Evolutionary conservation across 495 filamentous ascomycete genomes (phyloP).

Genomic region (Aspergillus hancockii): DNA sequence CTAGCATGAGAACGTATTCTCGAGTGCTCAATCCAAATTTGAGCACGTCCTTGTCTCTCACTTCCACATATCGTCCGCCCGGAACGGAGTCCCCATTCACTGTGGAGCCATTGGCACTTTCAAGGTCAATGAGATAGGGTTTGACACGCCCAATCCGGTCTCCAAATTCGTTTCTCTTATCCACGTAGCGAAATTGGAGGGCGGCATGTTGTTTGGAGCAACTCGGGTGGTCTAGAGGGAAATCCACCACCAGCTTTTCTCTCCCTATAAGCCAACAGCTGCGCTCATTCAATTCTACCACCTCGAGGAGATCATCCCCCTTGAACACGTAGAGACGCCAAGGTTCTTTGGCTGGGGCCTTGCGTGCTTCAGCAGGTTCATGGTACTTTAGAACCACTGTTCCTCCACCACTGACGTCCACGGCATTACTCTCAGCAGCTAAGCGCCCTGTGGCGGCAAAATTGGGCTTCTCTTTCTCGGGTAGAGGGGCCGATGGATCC

Average conservation of each 20-base stretch:
- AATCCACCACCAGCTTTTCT: constrained; percentile 76
- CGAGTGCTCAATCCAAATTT: constrained; percentile 83
- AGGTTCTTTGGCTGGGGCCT: constrained; percentile 71
- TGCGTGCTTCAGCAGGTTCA: constrained; percentile 90
- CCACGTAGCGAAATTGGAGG: constrained; percentile 85
- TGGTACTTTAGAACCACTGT: constrained; percentile 87
- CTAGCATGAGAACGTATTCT: constrained; percentile 83
- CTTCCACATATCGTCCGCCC: constrained; percentile 76
- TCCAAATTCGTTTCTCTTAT: constrained; percentile 82
- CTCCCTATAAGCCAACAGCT: constrained; percentile 91
- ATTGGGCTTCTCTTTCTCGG: constrained; percentile 85
- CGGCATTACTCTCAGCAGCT: constrained; percentile 84
- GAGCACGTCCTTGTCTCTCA: constrained; percentile 85
- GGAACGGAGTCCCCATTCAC: constrained; percentile 77
- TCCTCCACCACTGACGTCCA: constrained; percentile 62
- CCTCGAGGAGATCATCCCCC: constrained; percentile 73
- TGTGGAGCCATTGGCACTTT: constrained; percentile 87
- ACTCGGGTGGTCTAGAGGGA: constrained; percentile 85
- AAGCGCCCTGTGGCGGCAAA: constrained; percentile 77
- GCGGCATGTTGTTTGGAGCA: constrained; percentile 94
- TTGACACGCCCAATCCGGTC: constrained; percentile 78
- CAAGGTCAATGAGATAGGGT: constrained; percentile 90
- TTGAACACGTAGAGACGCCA: constrained; percentile 98
- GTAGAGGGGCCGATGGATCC: constrained; percentile 36
- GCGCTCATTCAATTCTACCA: constrained; percentile 69